Evolutionary conservation across 169 alveolate species (phyloP).

Genomic region (Perkinsus marinus): DNA sequence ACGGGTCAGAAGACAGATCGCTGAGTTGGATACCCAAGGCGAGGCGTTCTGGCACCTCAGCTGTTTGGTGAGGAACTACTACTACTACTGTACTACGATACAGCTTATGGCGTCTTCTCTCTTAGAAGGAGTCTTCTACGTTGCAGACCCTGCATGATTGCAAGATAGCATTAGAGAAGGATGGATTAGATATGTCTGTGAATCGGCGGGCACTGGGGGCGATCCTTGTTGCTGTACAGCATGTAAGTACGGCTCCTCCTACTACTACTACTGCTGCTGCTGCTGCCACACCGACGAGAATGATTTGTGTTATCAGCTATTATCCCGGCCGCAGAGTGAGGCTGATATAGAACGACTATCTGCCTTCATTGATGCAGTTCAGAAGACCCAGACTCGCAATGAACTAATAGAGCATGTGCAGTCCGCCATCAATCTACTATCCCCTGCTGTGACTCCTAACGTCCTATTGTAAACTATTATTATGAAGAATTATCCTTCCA

Average conservation of each 20-base stretch:
- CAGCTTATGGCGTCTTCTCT: too few species aligned
- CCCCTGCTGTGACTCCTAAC: too few species aligned
- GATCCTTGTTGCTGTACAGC: not conserved
- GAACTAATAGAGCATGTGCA: not conserved
- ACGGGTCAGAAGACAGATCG: not conserved
- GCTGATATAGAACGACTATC: not conserved
- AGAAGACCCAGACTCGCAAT: not conserved
- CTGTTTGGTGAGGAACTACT: not conserved
- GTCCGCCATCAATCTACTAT: not conserved
- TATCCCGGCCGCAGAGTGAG: not conserved
- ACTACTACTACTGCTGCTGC: too few species aligned
- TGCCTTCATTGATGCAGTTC: not conserved
- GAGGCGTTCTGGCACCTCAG: not conserved
- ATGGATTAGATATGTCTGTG: not conserved
- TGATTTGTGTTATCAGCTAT: not conserved
- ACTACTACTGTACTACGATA: too few species aligned
- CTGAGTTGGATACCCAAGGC: not conserved
- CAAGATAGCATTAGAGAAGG: not conserved
- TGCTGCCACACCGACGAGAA: not conserved
- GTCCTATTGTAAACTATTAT: too few species aligned
- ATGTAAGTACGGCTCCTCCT: too few species aligned
- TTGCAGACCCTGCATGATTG: not conserved
- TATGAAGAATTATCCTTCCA: too few species aligned
- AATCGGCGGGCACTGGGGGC: not conserved
- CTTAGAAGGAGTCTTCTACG: not conserved